Evolutionary conservation across 257 asterid species (phyloP), one percentile per base, ranked within the genome.

Genomic region (Agastache rugosa): DNA sequence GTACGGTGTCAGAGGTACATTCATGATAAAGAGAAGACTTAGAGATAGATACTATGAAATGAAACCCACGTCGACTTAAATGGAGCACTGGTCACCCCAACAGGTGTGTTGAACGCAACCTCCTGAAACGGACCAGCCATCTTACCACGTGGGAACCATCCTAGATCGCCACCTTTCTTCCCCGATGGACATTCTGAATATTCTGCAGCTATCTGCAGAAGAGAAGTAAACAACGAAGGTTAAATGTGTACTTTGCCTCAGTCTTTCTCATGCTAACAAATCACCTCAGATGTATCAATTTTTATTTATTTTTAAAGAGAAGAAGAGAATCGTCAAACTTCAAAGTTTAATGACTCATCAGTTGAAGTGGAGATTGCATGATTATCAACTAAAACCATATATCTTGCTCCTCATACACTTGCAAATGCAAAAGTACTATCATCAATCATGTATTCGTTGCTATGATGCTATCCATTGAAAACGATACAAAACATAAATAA

Each of bases 111-210:
- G 73, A 95, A 95, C 22, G 99, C 99, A 74, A 95, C 99, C 73
- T 95, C 99, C 90, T 95, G 99, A 86, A 95, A 95, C 1, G 99
- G 99, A 61, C 99, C 98, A 34, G 99, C 99, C 98, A 95, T 92
- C 77, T 95, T 95, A 44, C 99, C 98, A 35, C 99, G 97, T 1
- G 99, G 99, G 76, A 95, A 92, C 98, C 98, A 95, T 78, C 99
- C 99, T 22, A 95, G 79, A 64, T 95, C 99, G 19, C 99, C 98
- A 35, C 99, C 99, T 73, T 95, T 95, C 89, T 95, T 95, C 34
- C 96, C 98, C 0, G 99, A 95, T 12, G 99, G 98, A 70, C 99
- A 95, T 83, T 95, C 99, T 11, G 99, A 95, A 79, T 85, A 95
- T 69, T 89, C 96, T 10, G 96, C 90, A 44, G 99, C 99, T 82